Evolutionary conservation across 2,329 filamentous ascomycete genomes (phyloP), one percentile per base, ranked within the genome.

Genomic region (Zelopaecilomyces penicillatus): DNA sequence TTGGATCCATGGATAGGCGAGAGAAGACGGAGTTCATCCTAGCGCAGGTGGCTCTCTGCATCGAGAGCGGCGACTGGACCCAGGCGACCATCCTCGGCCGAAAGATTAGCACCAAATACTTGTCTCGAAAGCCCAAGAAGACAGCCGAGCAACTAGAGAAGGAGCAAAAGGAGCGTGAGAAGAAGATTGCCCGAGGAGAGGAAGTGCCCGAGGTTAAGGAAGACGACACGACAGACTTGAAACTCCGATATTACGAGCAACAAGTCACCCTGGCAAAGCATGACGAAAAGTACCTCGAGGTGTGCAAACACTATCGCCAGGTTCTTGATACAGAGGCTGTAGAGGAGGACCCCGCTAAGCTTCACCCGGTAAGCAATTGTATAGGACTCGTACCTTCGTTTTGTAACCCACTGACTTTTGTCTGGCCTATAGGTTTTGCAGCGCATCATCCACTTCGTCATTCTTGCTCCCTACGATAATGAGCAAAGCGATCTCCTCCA

Each of bases 11-110:
- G 93, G 85, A 88, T 52, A 79, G 93, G 57, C 80, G 93, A 57
- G 93, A 98, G 66, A 98, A 98, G 83, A 96, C 90, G 4, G 93
- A 97, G 61, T 98, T 98, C 64, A 98, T 98, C 60, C 75, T 98
- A 43, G 87, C 94, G 50, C 93, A 98, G 68, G 91, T 97, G 35
- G 78, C 82, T 31, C 78, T 98, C 42, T 98, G 93, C 71, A 97
- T 98, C 64, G 85, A 96, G 68, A 91, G 83, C 59, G 86, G 83
- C 46, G 93, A 98, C 65, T 98, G 90, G 90, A 94, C 85, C 57
- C 94, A 98, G 65, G 93, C 91, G 30, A 82, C 83, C 41, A 96
- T 98, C 57, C 74, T 98, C 42, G 88, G 84, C 65, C 85, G 93
- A 64, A 98, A 98, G 80, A 95, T 98, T 68, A 93, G 88, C 78